phyloP scores from a whole-genome alignment of 2,329 filamentous ascomycete genomes.

The Penicillium palitans region DNA sequence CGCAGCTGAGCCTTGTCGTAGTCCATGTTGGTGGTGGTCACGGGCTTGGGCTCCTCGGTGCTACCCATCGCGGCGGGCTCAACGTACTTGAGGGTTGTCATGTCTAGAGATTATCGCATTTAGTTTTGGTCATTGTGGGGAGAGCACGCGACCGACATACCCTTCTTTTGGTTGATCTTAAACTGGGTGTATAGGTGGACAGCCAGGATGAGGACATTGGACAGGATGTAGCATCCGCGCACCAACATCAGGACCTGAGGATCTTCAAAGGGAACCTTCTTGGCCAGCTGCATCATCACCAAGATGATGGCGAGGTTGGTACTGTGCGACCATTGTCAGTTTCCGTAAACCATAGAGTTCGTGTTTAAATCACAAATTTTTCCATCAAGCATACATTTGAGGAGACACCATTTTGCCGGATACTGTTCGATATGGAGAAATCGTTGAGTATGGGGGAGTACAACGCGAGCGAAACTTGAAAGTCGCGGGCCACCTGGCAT shows the following conservation, averaged over 20 bases:
- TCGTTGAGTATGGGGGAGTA: constrained; percentile 13
- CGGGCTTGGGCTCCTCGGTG: constrained; percentile 89
- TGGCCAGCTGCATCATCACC: constrained; percentile 97
- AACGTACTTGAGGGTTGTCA: constrained; percentile 98
- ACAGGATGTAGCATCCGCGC: constrained; percentile 64
- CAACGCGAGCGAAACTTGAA: constrained; percentile 12
- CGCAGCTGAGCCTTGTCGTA: constrained; percentile 89
- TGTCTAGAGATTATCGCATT: constrained; percentile 58
- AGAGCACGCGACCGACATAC: constrained; percentile 53
- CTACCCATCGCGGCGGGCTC: constrained; percentile 93
- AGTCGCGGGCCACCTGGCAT: constrained; percentile 23
- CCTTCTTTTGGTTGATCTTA: constrained; percentile 95
- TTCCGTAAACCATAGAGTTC: neutral
- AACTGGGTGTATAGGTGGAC: constrained; percentile 84
- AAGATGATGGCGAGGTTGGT: constrained; percentile 94
- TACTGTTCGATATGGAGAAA: constrained; percentile 19
- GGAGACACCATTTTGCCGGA: constrained; percentile 62
- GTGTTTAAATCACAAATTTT: neutral
- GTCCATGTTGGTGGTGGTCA: constrained; percentile 93
- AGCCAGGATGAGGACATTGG: constrained; percentile 78
- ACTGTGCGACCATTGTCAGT: constrained; percentile 49
- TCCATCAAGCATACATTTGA: constrained; percentile 57
- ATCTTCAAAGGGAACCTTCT: constrained; percentile 92
- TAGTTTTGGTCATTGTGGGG: neutral
- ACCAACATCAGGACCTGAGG: constrained; percentile 67